Percentiles rank a stretch among this genome's conserved stretches.
These are phyloP conservation scores for Sugiyamaella pinicola DNA, from an alignment of 1,139 yeast species.

Conservation along the genomic window DNA sequence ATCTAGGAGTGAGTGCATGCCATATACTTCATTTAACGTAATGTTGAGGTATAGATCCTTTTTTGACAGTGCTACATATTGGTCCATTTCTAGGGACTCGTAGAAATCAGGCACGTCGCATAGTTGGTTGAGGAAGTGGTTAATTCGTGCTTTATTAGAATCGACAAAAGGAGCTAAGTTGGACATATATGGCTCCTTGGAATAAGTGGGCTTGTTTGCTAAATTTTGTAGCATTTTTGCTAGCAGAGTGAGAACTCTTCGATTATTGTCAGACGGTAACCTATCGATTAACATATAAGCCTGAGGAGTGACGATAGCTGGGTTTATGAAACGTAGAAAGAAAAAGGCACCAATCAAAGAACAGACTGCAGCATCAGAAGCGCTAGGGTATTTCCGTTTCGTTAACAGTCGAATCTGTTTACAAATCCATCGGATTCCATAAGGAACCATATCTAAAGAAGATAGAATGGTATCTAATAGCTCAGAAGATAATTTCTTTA, in stretches of 20 bases:
- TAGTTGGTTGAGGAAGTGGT: constrained; percentile 42
- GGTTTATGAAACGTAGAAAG: constrained; percentile 83
- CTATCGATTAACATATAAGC: constrained; percentile 52
- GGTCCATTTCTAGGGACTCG: constrained; percentile 48
- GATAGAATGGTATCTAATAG: constrained; percentile 63
- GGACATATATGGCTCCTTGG: constrained; percentile 46
- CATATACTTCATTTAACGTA: constrained; percentile 44
- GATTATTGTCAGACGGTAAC: constrained; percentile 49
- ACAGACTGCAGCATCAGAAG: constrained; percentile 56
- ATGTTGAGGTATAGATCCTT: constrained; percentile 43
- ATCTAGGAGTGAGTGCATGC: constrained; percentile 44
- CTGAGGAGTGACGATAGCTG: constrained; percentile 90
- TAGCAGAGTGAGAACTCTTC: constrained; percentile 74
- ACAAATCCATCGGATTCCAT: constrained; percentile 73
- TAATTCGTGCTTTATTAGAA: constrained; percentile 40
- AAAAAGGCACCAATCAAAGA: constrained; percentile 74
- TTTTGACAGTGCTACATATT: constrained; percentile 46
- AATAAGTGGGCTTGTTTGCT: constrained; percentile 61
- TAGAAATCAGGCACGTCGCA: constrained; percentile 49
- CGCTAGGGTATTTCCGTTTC: constrained; percentile 64
- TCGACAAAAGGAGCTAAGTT: constrained; percentile 40
- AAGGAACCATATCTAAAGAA: constrained; percentile 64
- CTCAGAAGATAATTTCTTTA: constrained; percentile 53
- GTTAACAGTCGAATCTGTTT: constrained; percentile 70
- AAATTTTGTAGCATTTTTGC: constrained; percentile 86